These are phyloP conservation scores for Mimosa pudica DNA, from an alignment of 306 rosid genomes.

Conservation along the genomic window DNA sequence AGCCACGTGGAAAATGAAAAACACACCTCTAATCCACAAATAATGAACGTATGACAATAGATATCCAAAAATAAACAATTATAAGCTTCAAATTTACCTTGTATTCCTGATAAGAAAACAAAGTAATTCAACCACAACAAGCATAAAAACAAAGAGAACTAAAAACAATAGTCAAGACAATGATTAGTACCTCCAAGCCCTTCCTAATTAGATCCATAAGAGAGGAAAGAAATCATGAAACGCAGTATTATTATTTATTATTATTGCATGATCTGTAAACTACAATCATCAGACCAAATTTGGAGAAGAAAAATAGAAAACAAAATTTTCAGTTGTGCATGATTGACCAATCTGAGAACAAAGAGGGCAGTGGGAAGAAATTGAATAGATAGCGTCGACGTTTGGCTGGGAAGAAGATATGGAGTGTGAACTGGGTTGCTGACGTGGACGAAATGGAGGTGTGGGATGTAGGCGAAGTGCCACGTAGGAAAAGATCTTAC, in stretches of 20 bases:
- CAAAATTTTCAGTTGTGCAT: background rate
- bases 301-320: background rate
- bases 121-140: background rate
- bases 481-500: conserved; percentile 47
- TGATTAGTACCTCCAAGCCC: conserved; percentile 30
- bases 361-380: background rate
- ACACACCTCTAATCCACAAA: background rate
- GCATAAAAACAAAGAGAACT: background rate
- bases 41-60: background rate
- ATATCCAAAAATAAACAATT: background rate
- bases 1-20: background rate
- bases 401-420: conserved; percentile 2
- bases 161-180: background rate
- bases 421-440: background rate
- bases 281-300: background rate
- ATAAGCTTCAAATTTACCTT: background rate
- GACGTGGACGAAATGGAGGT: conserved; percentile 48
- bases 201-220: conserved; percentile 41
- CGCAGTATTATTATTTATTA: background rate
- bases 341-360: conserved; percentile 30
- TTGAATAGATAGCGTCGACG: conserved; percentile 1
- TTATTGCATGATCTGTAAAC: background rate
- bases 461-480: conserved; percentile 2
- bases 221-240: background rate
- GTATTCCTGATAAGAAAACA: background rate